Base-by-base conservation (phyloP, 352 stramenopile species). In the Phytophthora colocasiae region DNA sequence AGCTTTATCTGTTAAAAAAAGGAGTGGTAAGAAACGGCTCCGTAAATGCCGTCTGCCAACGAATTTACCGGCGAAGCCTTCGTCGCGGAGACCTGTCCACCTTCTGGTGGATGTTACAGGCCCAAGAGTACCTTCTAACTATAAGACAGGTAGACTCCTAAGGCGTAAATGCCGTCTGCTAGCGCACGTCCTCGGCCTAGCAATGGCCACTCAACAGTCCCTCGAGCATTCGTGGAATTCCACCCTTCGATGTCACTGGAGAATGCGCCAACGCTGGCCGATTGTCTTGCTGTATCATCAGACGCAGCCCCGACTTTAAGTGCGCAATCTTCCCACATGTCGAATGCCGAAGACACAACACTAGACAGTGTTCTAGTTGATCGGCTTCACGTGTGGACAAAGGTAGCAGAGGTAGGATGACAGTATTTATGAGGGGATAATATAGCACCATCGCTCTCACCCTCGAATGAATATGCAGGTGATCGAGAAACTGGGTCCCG, bases 171-270 rank as follows among this genome's bases (percentile, higher is more conserved):
- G 31, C 4, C 31, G 19, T 19, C 19, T n/a, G n/a, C n/a, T 31
- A 38, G 22, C 7, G 41, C 24, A 9, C 40, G 41, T 26, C 29
- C 14, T 10, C 50, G 39, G 38, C 14, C 6, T 19, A 27, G 24
- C 32, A 68, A 72, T 59, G 52, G 15, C 10, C 29, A 17, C 14
- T 58, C 57, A n/a, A 22, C 43, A 12, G 52, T 17, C 26, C n/a
- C 10, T 48, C 19, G 52, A 32, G 27, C 46, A 41, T 80, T 82
- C 24, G 71, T 91, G 12, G 83, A 91, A 52, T 91, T 90, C 58
- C 83, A 91, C 58, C 71, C 75, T 27, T 89, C 80, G 59, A 91
- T 91, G 80, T 89, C 83, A 34, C 61, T 91, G 26, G 80, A 89
- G 34, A 67, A 84, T 47, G 70, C 70, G 2, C 49, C 56, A 24